Percentiles rank a stretch among this genome's conserved stretches.
phyloP scores from a whole-genome alignment of 2,329 filamentous ascomycete genomes.

The Ceratocystis smalleyi region DNA sequence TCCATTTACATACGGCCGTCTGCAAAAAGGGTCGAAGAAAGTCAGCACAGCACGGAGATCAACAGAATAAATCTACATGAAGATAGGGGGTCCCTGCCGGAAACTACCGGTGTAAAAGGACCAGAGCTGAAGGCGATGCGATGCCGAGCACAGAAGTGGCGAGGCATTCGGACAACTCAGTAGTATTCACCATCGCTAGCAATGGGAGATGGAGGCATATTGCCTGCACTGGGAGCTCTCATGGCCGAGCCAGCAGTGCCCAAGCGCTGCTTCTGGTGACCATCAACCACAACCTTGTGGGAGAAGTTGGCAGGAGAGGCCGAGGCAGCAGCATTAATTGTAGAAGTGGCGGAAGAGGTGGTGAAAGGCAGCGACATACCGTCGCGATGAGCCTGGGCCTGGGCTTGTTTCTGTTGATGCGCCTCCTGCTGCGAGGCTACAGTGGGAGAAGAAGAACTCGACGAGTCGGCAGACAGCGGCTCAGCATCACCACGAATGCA shows the following conservation, averaged over 20 bases:
- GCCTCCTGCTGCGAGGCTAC: slow-evolving; percentile 14
- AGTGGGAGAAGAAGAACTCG: slow-evolving; percentile 11
- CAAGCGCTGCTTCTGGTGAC: slow-evolving; percentile 29
- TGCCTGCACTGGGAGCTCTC: slow-evolving; percentile 37
- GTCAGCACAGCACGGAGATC: not conserved
- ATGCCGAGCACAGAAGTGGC: not conserved
- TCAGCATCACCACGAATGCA: slow-evolving; percentile 38
- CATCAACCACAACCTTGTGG: slow-evolving; percentile 21
- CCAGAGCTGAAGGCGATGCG: not conserved
- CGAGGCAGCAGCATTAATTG: slow-evolving; percentile 13
- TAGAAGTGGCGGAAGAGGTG: slow-evolving; percentile 17
- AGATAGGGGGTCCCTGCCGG: not conserved
- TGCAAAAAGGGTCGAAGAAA: not conserved
- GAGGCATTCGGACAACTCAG: slow-evolving; percentile 19
- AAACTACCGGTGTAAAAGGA: not conserved
- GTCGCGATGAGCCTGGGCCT: slow-evolving; percentile 17
- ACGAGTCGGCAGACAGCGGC: slow-evolving; percentile 10
- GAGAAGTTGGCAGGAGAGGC: slow-evolving; percentile 19
- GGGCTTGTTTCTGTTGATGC: slow-evolving; percentile 17
- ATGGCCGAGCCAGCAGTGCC: slow-evolving; percentile 38
- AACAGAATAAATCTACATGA: not conserved
- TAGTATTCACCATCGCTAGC: slow-evolving; percentile 48
- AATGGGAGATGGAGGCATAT: slow-evolving; percentile 44
- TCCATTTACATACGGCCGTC: not conserved
- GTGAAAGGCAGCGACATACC: slow-evolving; percentile 15